Evolutionary conservation across 1,284 basidiomycete species (phyloP), one percentile per base, ranked within the genome.

Genomic region (Ceratobasidium sp.): DNA sequence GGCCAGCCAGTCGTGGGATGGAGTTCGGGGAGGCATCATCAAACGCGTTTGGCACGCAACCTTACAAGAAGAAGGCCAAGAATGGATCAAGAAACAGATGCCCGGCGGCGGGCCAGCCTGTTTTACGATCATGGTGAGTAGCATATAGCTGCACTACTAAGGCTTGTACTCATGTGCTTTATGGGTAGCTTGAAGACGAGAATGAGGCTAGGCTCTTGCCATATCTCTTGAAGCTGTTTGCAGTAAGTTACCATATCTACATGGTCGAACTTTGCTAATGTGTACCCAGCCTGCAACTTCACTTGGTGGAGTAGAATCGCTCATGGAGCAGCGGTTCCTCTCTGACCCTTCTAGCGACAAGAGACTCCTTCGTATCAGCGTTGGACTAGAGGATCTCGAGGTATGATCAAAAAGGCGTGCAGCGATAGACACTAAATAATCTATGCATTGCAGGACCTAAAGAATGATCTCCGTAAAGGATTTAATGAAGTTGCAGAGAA

Each of bases 231-330:
- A 84, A 89, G 76, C 90, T 87, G 78, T 94, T 95, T 78, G 84
- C 89, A 60, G 92, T 93, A 76, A 79, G 91, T 48, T 18, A 16
- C 30, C 26, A 62, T 59, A 21, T 28, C 3, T 26, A 55, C n/a
- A 21, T 3, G n/a, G n/a, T n/a, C n/a, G n/a, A n/a, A 0, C 1
- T 43, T 43, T 55, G 41, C 43, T 64, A 5, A 34, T 21, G 23
- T 32, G 21, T n/a, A 21, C 50, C n/a, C 77, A 95, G 91, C 87
- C 92, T 67, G 95, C 95, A 2, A 97, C 95, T 2, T 94, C 92
- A 75, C 85, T 97, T 4, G 95, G 95, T 23, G 92, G 94, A 18
- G 93, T 96, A 1, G 96, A 97, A 80, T 92, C 91, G 16, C 84
- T 96, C 52, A 88, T 91, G 41, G 95, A 97, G 80, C 91, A 94